These are phyloP conservation scores for Flueggea neowawraea DNA, from an alignment of 441 rosid genomes.

Conservation along the genomic window DNA sequence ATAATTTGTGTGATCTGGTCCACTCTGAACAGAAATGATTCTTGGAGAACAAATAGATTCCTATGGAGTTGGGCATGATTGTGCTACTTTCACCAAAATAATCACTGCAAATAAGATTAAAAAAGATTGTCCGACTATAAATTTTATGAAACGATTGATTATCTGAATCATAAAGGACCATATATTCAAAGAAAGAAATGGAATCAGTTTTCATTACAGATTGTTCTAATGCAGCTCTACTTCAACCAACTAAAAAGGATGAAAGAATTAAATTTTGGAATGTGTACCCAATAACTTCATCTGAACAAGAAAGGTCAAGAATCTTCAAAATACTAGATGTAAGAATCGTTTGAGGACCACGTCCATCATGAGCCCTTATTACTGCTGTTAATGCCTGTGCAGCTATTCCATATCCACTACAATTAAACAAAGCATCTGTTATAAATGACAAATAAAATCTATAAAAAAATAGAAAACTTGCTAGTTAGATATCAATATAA, in stretches of 20 bases:
- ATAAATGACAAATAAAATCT: background rate
- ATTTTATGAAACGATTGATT: too few relatives aligned
- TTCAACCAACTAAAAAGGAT: background rate
- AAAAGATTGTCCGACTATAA: too few relatives aligned
- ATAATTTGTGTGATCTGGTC: too few relatives aligned
- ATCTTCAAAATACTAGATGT: constrained; percentile 52
- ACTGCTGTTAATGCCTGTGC: constrained; percentile 92
- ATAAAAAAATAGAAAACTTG: background rate
- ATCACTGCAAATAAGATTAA: too few relatives aligned
- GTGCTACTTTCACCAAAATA: too few relatives aligned
- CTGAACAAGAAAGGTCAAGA: constrained; percentile 79
- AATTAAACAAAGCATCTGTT: constrained; percentile 17
- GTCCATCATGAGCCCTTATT: constrained; percentile 90
- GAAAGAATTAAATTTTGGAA: constrained; percentile 1
- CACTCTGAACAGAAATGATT: too few relatives aligned
- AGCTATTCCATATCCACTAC: constrained; percentile 99
- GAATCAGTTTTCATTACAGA: background rate
- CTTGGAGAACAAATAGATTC: too few relatives aligned
- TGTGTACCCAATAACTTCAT: constrained; percentile 85
- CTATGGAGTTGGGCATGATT: too few relatives aligned
- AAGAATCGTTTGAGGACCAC: constrained; percentile 81
- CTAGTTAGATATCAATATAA: too few relatives aligned
- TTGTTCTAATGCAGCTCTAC: background rate
- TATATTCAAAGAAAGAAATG: background rate
- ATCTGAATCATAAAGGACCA: too few relatives aligned